A percentile compares a stretch with the other conserved stretches of the same genome.
These are phyloP conservation scores for Domatiomyces catenatus DNA, from an alignment of 2,329 filamentous ascomycete genomes.

Conservation along the genomic window DNA sequence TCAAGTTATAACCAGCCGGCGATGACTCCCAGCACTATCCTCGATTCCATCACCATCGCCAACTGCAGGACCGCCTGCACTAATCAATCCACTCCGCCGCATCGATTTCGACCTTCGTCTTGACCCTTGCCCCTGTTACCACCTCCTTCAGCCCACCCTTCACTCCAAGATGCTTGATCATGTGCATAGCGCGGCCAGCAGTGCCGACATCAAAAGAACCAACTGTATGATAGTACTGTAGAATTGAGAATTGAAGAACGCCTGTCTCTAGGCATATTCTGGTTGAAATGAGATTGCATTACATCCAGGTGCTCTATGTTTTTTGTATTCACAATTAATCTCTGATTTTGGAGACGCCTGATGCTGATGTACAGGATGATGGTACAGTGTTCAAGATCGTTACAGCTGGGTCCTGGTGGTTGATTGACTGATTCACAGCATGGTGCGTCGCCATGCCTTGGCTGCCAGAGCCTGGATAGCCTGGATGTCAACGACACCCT, in stretches of 20 bases:
- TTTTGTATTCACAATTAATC: neutral
- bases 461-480: conserved; percentile 69
- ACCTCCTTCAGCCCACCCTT: neutral
- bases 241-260: neutral
- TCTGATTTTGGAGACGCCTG: neutral
- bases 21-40: too few relatives aligned
- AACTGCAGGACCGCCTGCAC: neutral
- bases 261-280: neutral
- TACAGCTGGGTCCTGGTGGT: neutral
- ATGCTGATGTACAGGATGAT: neutral
- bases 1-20: neutral
- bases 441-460: conserved; percentile 74
- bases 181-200: neutral
- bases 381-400: neutral
- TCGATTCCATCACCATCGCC: too few relatives aligned
- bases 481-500: conserved; percentile 60
- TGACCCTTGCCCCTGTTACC: neutral
- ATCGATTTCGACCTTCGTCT: neutral
- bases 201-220: neutral
- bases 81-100: neutral
- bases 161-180: neutral
- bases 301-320: neutral
- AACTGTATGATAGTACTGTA: neutral
- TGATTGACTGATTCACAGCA: conserved; percentile 43
- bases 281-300: neutral